Base-by-base conservation (phyloP, 768 basidiomycete genomes). In the Austroboletus eburneus region DNA sequence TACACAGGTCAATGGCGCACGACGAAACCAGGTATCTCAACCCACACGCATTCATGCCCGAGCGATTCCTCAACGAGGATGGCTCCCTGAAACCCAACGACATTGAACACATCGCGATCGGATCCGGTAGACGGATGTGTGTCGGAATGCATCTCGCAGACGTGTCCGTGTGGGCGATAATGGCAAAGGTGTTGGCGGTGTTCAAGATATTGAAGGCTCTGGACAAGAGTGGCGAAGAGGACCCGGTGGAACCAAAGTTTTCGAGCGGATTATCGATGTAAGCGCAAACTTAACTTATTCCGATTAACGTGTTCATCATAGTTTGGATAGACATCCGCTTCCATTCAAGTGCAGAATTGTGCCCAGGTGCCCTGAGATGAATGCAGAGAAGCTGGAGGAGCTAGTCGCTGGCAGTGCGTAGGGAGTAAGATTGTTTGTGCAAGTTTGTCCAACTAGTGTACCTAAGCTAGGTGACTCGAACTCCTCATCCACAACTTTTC, bases 1-100 rank as follows among this genome's bases (percentile, higher is more conserved):
- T 13, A 1, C 1, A 9, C 4, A 59, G 57, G 57, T 46, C 50
- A 1, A 59, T 59, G 57, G 27, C 45, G 5, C 57, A 50, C 7
- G 43, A 57, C 14, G 54, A 53, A 40, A 54, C 54, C 32, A 63
- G 63, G 57, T 72, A 69, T 41, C 62, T 69, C 0, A 57, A 66
- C 3, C 61, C 71, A 3, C 53, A 69, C 20, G 39, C 45, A 17
- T 74, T 72, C 60, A 50, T 49, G 22, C 70, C 72, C 0, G 70
- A 73, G 21, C 61, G 70, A 14, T 73, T 70, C 53, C 43, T 73
- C 6, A 61, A 70, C 34, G 33, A 39, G 0, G 55, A 59, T 5
- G 54, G 58, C 8, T 49, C 51, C 0, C 55, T 57, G 5, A 57
- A 43, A 24, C 21, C 36, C 0, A 43, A 50, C 9, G 30, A 29